These are phyloP conservation scores for Crithidia thermophila DNA, from an alignment of 208 protist genomes.

Conservation along the genomic window DNA sequence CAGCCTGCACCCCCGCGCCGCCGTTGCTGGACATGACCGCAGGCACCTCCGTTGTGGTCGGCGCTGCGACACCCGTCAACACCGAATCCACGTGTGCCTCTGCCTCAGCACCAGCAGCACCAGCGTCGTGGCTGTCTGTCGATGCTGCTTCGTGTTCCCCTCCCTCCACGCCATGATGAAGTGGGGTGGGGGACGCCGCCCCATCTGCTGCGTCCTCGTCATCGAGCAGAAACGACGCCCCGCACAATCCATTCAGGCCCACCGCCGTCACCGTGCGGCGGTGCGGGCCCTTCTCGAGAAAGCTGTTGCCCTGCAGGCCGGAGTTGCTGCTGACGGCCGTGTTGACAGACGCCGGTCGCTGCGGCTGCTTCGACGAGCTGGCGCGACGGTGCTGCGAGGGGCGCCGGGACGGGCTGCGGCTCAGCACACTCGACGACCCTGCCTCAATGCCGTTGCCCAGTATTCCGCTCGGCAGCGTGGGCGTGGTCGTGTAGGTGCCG, in stretches of 20 bases:
- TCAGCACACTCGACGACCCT: neutral
- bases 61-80: too few species aligned
- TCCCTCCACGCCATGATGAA: too few species aligned
- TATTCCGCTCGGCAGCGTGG: slow-evolving; percentile 4
- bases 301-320: neutral
- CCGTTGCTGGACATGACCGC: too few species aligned
- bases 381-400: neutral
- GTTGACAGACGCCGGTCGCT: slow-evolving; percentile 4
- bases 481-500: neutral
- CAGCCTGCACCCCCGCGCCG: too few species aligned
- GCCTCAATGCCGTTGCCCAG: too few species aligned
- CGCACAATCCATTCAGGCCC: neutral
- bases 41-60: too few species aligned
- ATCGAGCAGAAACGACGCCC: neutral
- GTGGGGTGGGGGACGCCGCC: too few species aligned
- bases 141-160: too few species aligned
- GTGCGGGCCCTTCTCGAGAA: neutral
- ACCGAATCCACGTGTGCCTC: too few species aligned
- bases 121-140: too few species aligned
- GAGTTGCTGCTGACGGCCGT: slow-evolving; percentile 5
- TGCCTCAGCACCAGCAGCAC: too few species aligned
- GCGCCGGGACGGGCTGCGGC: neutral
- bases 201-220: neutral
- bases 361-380: neutral
- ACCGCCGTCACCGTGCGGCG: slow-evolving; percentile 8